These are phyloP conservation scores for Candida dajiaensis DNA, from an alignment of 805 yeast species.

Conservation along the genomic window DNA sequence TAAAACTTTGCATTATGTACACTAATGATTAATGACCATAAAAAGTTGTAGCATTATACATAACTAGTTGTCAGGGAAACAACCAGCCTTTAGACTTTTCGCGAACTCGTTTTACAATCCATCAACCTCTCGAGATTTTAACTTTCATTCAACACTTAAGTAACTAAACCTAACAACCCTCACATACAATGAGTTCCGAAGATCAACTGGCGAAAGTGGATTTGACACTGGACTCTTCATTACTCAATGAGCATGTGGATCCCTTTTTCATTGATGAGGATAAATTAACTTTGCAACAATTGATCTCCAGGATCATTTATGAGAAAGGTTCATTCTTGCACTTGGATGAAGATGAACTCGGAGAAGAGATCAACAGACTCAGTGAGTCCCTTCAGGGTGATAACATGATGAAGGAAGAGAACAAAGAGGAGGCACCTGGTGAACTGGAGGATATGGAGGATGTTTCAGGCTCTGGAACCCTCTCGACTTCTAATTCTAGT, in stretches of 20 bases:
- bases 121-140: not conserved
- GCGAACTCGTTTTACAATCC: not conserved
- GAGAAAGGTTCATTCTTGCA: conserved; percentile 54
- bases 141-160: not conserved
- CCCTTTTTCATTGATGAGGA: conserved; percentile 22
- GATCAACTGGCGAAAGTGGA: conserved; percentile 12
- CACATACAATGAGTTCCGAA: not conserved
- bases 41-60: not conserved
- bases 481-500: conserved; percentile 13
- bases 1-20: not conserved
- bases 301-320: conserved; percentile 52
- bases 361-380: conserved; percentile 33
- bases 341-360: conserved; percentile 46
- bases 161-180: no score
- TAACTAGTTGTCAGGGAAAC: not conserved
- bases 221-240: conserved; percentile 18
- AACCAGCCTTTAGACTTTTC: not conserved
- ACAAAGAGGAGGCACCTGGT: conserved; percentile 3
- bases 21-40: not conserved
- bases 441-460: not conserved
- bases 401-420: conserved; percentile 1
- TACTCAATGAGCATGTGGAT: conserved; percentile 22
- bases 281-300: conserved; percentile 41
- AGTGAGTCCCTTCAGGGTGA: not conserved
- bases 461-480: conserved; percentile 8